phyloP scores from a whole-genome alignment of 1,284 basidiomycete genomes.

The Apiotrichum mycotoxinovorans region DNA sequence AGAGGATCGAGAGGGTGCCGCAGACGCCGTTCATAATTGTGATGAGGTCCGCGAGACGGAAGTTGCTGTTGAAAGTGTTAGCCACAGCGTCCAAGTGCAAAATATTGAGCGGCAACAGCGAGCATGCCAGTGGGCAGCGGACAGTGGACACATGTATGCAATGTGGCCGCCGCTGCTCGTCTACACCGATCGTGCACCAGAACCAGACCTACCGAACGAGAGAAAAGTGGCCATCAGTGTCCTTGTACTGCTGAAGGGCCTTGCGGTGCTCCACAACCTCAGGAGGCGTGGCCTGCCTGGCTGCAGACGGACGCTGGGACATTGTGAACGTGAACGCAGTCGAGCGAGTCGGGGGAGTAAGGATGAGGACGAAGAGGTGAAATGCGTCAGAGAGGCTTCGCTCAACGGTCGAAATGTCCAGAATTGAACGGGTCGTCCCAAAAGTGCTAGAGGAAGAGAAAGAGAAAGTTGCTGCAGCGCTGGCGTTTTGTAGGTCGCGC shows the following conservation, averaged over 20 bases:
- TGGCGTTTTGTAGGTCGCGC: no score
- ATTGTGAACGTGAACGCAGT: constrained; percentile 4
- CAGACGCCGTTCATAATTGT: constrained; percentile 99
- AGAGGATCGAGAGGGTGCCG: constrained; percentile 85
- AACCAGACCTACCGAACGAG: constrained; percentile 78
- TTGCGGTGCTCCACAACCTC: constrained; percentile 50
- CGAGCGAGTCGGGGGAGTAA: not conserved
- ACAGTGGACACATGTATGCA: no score
- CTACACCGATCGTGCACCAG: no score
- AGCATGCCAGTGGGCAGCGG: not conserved
- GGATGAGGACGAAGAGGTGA: not conserved
- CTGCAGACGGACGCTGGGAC: constrained; percentile 6
- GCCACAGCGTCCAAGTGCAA: no score
- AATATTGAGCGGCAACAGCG: no score
- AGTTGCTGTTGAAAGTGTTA: constrained; percentile 65
- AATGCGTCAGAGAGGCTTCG: no score
- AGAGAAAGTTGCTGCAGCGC: no score
- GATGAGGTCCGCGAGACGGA: constrained; percentile 94
- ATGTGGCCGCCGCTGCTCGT: no score
- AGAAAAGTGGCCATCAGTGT: constrained; percentile 89
- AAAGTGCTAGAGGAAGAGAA: no score
- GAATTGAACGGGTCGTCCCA: no score
- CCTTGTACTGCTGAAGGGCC: constrained; percentile 74
- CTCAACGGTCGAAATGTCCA: no score
- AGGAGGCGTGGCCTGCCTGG: not conserved